Evolutionary conservation across 768 basidiomycete genomes (phyloP), one percentile per base, ranked within the genome.

Genomic region (Podaxis carcinomalis): DNA sequence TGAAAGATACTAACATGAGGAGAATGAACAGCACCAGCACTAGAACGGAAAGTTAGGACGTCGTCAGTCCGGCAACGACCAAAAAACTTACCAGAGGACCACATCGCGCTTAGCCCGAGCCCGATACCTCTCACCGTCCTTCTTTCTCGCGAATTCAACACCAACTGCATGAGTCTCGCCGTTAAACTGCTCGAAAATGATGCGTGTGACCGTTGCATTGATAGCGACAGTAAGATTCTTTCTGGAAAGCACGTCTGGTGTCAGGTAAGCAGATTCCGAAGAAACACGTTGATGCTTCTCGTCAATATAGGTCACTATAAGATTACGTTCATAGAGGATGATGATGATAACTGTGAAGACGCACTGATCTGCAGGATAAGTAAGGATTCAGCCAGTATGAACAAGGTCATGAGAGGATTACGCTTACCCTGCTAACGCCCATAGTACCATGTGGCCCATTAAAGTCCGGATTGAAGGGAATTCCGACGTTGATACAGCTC

Each of bases 291-390:
- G 72, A 5, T 80, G 75, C 1, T 68, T 74, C 25, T 76, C 64
- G 62, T 85, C 78, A 50, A 89, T 79, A 65, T 84, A 90, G 0
- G 87, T 88, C 83, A 88, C 88, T 89, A 61, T 32, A 9, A 32
- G 32, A 32, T 32, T 5, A 40, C 39, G 5, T 50, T n/a, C 57
- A 62, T 51, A 62, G 42, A 52, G n/a, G 46, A 19, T 2, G 19
- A 56, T 4, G 5, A 27, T 23, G 19, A 13, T 7, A 21, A 37
- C 16, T 53, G 16, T 25, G 27, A 39, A 13, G 36, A 66, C 72
- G 62, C 42, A 74, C 75, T 74, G 57, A 73, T 71, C 74, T 32
- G 32, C 7, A 32, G 32, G 32, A 32, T 32, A 32, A 9, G 32
- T 74, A 46, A 14, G 50, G 36, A 40, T 19, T 14, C 37, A 32